Conservation (phyloP, 169 alveolate species). For the Plasmodium berghei region DNA sequence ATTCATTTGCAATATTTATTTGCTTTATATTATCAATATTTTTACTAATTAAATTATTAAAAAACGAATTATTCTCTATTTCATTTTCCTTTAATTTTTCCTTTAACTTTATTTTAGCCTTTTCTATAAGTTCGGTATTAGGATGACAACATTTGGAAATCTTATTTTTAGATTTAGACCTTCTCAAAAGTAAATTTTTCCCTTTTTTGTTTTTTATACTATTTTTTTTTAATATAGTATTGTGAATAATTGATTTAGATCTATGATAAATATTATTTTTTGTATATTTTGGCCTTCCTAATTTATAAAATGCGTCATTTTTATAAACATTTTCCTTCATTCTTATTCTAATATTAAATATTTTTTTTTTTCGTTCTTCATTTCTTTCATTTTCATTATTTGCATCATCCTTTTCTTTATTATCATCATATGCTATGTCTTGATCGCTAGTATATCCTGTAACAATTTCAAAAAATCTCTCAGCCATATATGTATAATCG, state of each 20-base stretch:
- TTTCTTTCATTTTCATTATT: neutral
- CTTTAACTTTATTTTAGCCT: conserved; percentile 26
- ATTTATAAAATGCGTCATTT: conserved; percentile 24
- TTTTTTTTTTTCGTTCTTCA: neutral
- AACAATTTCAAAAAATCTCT: conserved; percentile 52
- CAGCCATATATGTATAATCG: conserved; percentile 39
- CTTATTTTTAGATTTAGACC: conserved; percentile 16
- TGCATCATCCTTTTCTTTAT: neutral
- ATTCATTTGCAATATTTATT: too few species aligned
- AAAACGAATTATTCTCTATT: neutral
- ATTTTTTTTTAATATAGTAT: conserved; percentile 64
- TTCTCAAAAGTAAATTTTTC: conserved; percentile 16
- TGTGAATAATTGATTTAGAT: conserved; percentile 41
- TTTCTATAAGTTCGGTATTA: conserved; percentile 27
- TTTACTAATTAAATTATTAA: neutral
- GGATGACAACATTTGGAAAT: neutral
- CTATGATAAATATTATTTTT: conserved; percentile 21
- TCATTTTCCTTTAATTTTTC: conserved; percentile 19
- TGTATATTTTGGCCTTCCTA: conserved; percentile 53
- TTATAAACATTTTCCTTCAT: conserved; percentile 36
- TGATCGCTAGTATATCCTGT: conserved; percentile 68
- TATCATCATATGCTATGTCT: conserved; percentile 13
- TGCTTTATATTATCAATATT: neutral
- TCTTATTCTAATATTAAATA: conserved; percentile 26
- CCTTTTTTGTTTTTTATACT: conserved; percentile 19